Conservation (phyloP, 306 rosid genomes). For the Delonix regia region DNA sequence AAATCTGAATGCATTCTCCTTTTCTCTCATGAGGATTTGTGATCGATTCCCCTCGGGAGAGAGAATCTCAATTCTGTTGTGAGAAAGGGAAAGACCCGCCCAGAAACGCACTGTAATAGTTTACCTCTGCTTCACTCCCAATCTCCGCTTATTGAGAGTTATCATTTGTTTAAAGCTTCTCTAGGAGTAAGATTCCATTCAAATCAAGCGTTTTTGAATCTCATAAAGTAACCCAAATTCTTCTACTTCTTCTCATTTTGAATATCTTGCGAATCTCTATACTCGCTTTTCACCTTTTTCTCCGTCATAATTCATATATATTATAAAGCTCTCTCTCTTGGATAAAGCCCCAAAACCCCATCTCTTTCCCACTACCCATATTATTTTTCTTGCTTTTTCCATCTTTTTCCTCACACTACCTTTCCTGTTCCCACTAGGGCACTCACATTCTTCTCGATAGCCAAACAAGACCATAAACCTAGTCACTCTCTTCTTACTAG, state of each 20-base stretch:
- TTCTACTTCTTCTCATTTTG: conserved; percentile 8
- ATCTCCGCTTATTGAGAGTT: not conserved
- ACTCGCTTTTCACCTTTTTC: conserved; percentile 22
- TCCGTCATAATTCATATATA: conserved; percentile 15
- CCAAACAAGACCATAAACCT: conserved; percentile 23
- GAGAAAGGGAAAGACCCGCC: no score
- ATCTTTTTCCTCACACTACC: conserved; percentile 15
- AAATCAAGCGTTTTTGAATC: conserved; percentile 31
- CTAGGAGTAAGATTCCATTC: conserved; percentile 17
- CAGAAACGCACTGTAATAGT: not conserved
- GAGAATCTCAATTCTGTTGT: no score
- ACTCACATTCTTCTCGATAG: conserved; percentile 39
- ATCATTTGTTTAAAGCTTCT: not conserved
- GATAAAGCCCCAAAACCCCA: conserved; percentile 25
- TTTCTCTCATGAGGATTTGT: conserved; percentile 41
- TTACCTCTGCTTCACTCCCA: no score
- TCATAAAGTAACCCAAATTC: not conserved
- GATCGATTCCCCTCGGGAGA: no score
- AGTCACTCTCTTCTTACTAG: not conserved
- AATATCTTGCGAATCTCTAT: conserved; percentile 38
- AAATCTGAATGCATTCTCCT: conserved; percentile 21
- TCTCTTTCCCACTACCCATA: conserved; percentile 34
- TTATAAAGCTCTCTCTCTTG: conserved; percentile 37
- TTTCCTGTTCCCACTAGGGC: not conserved
- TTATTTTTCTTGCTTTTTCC: conserved; percentile 7